Percentiles rank a stretch among this genome's conserved stretches.
Conservation (phyloP, 129 eudicot genomes). For the Lonicera japonica region DNA sequence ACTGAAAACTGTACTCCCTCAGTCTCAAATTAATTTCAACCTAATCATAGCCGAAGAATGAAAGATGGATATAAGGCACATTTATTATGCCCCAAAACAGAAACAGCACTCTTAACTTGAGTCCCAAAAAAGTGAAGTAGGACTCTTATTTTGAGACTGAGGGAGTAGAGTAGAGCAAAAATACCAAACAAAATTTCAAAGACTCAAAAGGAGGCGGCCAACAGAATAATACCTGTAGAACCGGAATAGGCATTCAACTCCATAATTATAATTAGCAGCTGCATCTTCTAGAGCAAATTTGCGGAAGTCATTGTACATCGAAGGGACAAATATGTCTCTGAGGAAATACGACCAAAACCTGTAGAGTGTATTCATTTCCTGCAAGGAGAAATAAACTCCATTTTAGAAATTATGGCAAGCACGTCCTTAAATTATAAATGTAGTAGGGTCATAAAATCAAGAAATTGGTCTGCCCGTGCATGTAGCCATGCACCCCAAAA, state of each 20-base stretch:
- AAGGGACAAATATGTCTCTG: slow-evolving; percentile 64
- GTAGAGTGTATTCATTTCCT: slow-evolving; percentile 98
- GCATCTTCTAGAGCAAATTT: slow-evolving; percentile 90
- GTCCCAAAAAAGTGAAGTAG: no score
- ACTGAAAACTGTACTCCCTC: not conserved
- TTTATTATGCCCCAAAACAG: no score
- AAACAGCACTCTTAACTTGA: no score
- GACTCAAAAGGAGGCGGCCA: not conserved
- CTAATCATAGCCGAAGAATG: no score
- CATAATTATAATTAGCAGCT: slow-evolving; percentile 67
- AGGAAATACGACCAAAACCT: slow-evolving; percentile 92
- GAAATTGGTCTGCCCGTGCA: no score
- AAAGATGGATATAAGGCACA: not conserved
- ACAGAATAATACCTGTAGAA: slow-evolving; percentile 57
- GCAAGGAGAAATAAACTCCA: slow-evolving; percentile 17
- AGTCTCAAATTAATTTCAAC: no score
- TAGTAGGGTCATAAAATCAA: no score
- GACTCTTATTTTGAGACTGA: no score
- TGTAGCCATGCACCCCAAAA: no score
- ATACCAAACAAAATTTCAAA: not conserved
- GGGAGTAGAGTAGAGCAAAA: no score
- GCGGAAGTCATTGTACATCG: slow-evolving; percentile 82
- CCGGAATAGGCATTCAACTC: slow-evolving; percentile 82
- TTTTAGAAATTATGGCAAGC: not conserved
- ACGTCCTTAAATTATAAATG: not conserved